A percentile compares a stretch with the other conserved stretches of the same genome.
Evolutionary conservation across 2,329 filamentous ascomycete species (phyloP).

Genomic region (Bipolaris victoriae): DNA sequence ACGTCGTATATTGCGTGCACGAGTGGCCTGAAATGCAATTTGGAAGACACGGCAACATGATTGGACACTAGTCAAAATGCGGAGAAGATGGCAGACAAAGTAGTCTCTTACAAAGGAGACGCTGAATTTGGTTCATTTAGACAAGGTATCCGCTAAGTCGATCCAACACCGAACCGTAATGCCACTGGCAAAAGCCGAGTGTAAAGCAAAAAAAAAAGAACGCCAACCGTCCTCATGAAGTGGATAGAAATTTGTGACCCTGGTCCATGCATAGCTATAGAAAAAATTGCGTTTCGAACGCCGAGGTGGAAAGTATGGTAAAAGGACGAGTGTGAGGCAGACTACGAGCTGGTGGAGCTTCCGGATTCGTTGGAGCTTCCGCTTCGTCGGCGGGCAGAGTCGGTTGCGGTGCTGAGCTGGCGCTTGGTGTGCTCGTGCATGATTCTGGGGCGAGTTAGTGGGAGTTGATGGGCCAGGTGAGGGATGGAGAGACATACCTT

Average conservation of each 20-base stretch:
- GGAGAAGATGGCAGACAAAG: not conserved
- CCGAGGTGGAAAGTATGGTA: not conserved
- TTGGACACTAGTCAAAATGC: not conserved
- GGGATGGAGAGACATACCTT: constrained; percentile 42
- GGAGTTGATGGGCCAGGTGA: not conserved
- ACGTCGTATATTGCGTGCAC: not conserved
- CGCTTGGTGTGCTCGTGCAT: constrained; percentile 60
- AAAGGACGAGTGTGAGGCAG: not conserved
- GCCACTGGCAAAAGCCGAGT: constrained; percentile 8
- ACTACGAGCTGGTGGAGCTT: constrained; percentile 29
- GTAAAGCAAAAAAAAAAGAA: constrained; percentile 15
- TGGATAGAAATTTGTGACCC: constrained; percentile 1
- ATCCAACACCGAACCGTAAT: constrained; percentile 9
- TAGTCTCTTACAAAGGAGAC: constrained; percentile 1
- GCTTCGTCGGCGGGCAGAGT: constrained; percentile 52
- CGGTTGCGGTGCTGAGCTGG: constrained; percentile 55
- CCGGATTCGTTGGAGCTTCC: constrained; percentile 25
- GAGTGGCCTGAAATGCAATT: not conserved
- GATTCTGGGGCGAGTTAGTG: constrained; percentile 43
- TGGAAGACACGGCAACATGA: not conserved
- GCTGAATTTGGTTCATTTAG: constrained; percentile 10
- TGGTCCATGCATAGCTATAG: constrained; percentile 10
- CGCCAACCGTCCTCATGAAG: constrained; percentile 4
- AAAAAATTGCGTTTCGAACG: constrained; percentile 10
- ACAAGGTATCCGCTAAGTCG: constrained; percentile 9